Evolutionary conservation across 306 rosid genomes (phyloP).

Genomic region (Gynostemma pentaphyllum): DNA sequence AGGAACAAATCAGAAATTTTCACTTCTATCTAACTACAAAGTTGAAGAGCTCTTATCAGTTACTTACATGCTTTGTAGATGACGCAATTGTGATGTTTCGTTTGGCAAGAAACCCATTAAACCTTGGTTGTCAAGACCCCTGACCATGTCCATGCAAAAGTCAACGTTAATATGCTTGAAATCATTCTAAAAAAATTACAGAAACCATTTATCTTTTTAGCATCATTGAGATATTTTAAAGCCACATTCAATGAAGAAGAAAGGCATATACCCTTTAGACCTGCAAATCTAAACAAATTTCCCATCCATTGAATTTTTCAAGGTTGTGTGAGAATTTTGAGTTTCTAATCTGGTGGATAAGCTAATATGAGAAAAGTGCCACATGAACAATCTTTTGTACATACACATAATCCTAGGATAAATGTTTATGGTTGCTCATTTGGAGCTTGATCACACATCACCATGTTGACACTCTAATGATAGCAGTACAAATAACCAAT

Average conservation of each 20-base stretch:
- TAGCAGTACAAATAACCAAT: too few relatives aligned
- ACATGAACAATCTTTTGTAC: too few relatives aligned
- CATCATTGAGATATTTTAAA: not conserved
- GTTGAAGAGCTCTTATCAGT: slow-evolving; percentile 6
- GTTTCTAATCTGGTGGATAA: too few relatives aligned
- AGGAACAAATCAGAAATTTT: not conserved
- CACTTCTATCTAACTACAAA: not conserved
- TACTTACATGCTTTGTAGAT: slow-evolving; percentile 75
- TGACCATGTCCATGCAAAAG: slow-evolving; percentile 41
- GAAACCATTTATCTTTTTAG: not conserved
- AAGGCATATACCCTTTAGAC: too few relatives aligned
- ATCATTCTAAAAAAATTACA: not conserved
- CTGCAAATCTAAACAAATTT: too few relatives aligned
- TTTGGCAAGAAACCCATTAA: slow-evolving; percentile 67
- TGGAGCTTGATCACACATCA: not conserved
- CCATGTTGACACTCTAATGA: not conserved
- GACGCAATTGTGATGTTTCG: slow-evolving; percentile 61
- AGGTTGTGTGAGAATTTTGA: too few relatives aligned
- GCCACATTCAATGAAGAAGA: too few relatives aligned
- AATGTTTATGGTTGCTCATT: too few relatives aligned
- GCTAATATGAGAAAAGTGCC: too few relatives aligned
- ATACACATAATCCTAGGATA: too few relatives aligned
- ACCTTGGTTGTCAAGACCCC: slow-evolving; percentile 92
- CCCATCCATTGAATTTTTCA: too few relatives aligned
- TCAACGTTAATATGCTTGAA: slow-evolving; percentile 23